A percentile compares a stretch with the other conserved stretches of the same genome.
phyloP scores from a whole-genome alignment of 306 rosid genomes.

The Mucuna pruriens region DNA sequence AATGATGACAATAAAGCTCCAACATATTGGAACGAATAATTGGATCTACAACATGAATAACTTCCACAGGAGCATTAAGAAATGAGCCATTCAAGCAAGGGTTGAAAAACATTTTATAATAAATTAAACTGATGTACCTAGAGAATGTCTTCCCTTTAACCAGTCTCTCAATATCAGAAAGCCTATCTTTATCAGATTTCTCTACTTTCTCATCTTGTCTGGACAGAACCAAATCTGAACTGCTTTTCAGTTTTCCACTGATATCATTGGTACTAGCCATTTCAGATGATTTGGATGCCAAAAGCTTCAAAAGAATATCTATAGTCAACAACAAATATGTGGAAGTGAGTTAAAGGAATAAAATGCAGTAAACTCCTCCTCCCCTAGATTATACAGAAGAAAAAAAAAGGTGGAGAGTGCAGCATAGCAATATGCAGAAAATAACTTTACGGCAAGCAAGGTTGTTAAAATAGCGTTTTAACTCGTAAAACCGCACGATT shows the following conservation, averaged over 20 bases:
- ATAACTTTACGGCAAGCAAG: background rate
- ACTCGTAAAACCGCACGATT: no score
- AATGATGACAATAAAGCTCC: background rate
- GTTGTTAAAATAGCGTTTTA: no score
- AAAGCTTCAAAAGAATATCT: slow-evolving; percentile 39
- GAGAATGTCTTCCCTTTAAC: slow-evolving; percentile 45
- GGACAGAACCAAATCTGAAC: slow-evolving; percentile 19
- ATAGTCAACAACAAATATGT: background rate
- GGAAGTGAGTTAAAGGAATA: background rate
- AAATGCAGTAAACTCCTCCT: slow-evolving; percentile 19
- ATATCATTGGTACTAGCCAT: slow-evolving; percentile 7
- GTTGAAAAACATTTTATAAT: background rate
- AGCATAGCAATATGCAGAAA: background rate
- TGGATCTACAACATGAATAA: slow-evolving; percentile 14
- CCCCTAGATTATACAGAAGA: slow-evolving; percentile 6
- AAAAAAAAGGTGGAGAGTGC: background rate
- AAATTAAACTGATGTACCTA: slow-evolving; percentile 42
- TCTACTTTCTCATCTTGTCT: slow-evolving; percentile 34
- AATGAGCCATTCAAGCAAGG: slow-evolving; percentile 29
- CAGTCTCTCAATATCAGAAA: slow-evolving; percentile 49
- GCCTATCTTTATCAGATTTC: slow-evolving; percentile 32
- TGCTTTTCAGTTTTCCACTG: slow-evolving; percentile 29
- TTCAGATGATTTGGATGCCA: slow-evolving; percentile 36
- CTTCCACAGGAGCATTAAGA: slow-evolving; percentile 10
- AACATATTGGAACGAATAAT: slow-evolving; percentile 9